Conservation (phyloP, 345 rosid genomes). For the Stellera chamaejasme region DNA sequence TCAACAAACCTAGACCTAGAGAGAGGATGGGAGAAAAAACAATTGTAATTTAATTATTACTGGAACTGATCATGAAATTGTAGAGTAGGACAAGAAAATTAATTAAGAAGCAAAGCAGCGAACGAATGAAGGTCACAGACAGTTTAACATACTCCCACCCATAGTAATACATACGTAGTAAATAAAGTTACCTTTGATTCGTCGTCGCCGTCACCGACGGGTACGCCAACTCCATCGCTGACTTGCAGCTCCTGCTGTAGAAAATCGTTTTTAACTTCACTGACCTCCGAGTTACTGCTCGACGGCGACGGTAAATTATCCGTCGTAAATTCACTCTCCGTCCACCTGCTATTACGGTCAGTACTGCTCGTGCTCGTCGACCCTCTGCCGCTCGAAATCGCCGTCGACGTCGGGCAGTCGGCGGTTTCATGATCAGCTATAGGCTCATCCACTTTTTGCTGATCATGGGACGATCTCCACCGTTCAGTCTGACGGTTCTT, state of each 20-base stretch:
- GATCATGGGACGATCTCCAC: constrained; percentile 44
- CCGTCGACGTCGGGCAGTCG: background rate
- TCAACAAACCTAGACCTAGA: too few species aligned
- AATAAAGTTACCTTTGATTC: constrained; percentile 35
- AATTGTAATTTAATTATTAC: too few species aligned
- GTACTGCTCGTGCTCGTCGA: constrained; percentile 24
- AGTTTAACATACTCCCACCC: too few species aligned
- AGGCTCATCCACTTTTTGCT: constrained; percentile 25
- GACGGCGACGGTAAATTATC: constrained; percentile 24
- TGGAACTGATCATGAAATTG: too few species aligned
- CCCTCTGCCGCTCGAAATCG: background rate
- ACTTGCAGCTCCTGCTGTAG: constrained; percentile 14
- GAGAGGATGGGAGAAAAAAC: too few species aligned
- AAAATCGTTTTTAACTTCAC: constrained; percentile 9
- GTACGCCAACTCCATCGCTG: constrained; percentile 26
- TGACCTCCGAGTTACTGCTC: constrained; percentile 33
- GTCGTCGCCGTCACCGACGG: constrained; percentile 26
- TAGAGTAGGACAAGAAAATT: too few species aligned
- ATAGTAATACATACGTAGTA: constrained; percentile 9
- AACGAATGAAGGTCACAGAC: constrained; percentile 19
- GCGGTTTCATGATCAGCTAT: constrained; percentile 18
- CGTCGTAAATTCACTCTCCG: constrained; percentile 38
- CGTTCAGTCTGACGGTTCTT: constrained; percentile 26
- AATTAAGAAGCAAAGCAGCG: background rate
- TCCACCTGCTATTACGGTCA: constrained; percentile 25